A percentile compares a stretch with the other conserved stretches of the same genome.
Conservation (phyloP, 192 early-diverging fungal genomes). For the Coemansia sp. region DNA sequence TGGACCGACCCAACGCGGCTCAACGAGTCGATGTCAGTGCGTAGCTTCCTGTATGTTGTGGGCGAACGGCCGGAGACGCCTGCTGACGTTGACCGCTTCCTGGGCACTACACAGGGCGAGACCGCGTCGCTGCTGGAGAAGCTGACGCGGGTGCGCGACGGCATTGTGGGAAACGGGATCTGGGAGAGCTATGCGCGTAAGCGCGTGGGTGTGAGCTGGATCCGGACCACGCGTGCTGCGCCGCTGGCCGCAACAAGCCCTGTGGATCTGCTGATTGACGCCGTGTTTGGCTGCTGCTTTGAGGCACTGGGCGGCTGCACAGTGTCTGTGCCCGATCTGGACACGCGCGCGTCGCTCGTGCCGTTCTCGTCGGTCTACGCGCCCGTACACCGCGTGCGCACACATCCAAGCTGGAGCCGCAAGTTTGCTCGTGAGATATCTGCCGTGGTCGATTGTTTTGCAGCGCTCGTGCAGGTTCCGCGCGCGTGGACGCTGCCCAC, state of each 20-base stretch:
- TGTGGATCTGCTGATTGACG: constrained; percentile 25
- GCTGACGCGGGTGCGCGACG: constrained; percentile 30
- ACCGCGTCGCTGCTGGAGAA: constrained; percentile 27
- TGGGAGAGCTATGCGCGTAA: constrained; percentile 52
- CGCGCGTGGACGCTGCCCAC: background rate
- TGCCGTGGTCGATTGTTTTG: constrained; percentile 25
- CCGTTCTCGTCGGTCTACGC: constrained; percentile 24
- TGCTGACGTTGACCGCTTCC: constrained; percentile 23
- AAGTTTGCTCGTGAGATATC: constrained; percentile 50
- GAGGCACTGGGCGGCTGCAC: constrained; percentile 46
- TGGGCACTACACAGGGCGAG: constrained; percentile 4
- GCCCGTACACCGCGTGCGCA: constrained; percentile 17
- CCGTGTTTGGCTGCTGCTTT: constrained; percentile 30
- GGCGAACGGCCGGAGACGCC: constrained; percentile 20
- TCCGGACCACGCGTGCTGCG: background rate
- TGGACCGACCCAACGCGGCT: constrained; percentile 46
- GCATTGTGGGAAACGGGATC: constrained; percentile 41
- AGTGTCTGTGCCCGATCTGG: constrained; percentile 13
- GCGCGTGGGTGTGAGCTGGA: constrained; percentile 47
- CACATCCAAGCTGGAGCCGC: constrained; percentile 48
- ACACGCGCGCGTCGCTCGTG: background rate
- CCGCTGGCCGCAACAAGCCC: constrained; percentile 9
- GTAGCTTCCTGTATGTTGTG: constrained; percentile 35
- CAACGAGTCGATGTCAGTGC: constrained; percentile 47
- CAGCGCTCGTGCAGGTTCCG: background rate